Base-by-base conservation (phyloP, 768 basidiomycete genomes). In the Boletus subparvulus region DNA sequence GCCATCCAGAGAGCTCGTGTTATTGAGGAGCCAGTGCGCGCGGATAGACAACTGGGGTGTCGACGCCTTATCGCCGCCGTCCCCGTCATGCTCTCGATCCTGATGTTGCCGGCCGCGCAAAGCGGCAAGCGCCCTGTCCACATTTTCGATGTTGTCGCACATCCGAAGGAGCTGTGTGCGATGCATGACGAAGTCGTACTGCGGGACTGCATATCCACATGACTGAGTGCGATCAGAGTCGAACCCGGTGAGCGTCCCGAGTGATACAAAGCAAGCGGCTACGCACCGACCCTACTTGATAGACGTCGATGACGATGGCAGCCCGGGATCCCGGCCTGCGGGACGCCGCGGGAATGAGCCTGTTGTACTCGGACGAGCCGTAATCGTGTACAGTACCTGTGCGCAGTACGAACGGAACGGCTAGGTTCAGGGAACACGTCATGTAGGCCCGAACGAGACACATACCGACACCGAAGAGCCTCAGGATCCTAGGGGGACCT, bases 191-290 rank as follows among this genome's bases (percentile, higher is more conserved):
- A 84, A 88, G 43, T 78, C 74, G 66, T 82, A 87, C 58, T 81
- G 75, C 6, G 87, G 87, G 26, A 89, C 82, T 5, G 78, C 78
- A 58, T 74, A 88, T 19, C 87, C 86, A 59, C 87, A 90, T 1
- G 86, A 86, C 87, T 88, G 64, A 16, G 2, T 6, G 13, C 21
- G 16, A 45, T 36, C 6, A 43, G 5, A 8, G 32, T 32, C 11
- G 26, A 28, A 19, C 14, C 4, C 2, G 13, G 12, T 13, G 33
- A 33, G 33, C 12, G 12, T 33, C 33, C 12, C 33, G 12, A 33
- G 11, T 11, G 33, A 33, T 33, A 33, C 33, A 6, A 33, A 33
- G 12, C 12, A 13, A 2, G 12, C 5, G 33, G 33, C 33, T n/a
- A 60, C 77, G 55, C 48, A 81, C 80, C 7, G 79, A 63, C 44